phyloP scores from a whole-genome alignment of 2,329 filamentous ascomycete species.

The Diaporthe longicolla region DNA sequence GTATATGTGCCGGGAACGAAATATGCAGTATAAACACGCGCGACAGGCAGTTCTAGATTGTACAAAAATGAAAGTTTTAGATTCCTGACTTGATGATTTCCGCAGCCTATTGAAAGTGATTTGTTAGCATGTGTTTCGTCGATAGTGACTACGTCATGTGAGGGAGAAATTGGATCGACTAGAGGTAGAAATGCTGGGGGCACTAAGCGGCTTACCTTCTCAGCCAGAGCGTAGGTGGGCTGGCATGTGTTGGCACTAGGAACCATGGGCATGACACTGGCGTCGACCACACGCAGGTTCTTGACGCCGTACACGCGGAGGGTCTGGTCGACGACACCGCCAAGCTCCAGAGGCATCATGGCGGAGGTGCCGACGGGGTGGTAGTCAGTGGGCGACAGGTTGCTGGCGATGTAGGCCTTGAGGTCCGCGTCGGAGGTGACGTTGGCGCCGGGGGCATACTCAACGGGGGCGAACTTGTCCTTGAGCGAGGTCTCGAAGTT shows the following conservation, averaged over 20 bases:
- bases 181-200: background rate
- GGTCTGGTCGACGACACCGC: conserved; percentile 57
- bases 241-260: conserved; percentile 51
- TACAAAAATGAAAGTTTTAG: background rate
- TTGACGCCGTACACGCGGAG: conserved; percentile 53
- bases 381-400: conserved; percentile 49
- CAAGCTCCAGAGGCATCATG: conserved; percentile 57
- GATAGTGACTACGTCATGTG: background rate
- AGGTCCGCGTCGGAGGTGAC: conserved; percentile 53
- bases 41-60: background rate
- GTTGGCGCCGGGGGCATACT: conserved; percentile 51
- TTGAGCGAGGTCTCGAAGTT: conserved; percentile 55
- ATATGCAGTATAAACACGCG: background rate
- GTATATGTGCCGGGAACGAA: background rate
- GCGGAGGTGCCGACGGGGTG: conserved; percentile 57
- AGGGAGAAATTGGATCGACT: background rate
- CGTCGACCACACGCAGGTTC: conserved; percentile 58
- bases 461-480: conserved; percentile 51
- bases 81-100: conserved; percentile 46
- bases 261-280: conserved; percentile 57
- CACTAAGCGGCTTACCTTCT: conserved; percentile 50
- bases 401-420: conserved; percentile 43
- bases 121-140: background rate
- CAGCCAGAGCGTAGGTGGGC: conserved; percentile 45
- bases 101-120: conserved; percentile 47